phyloP scores from a whole-genome alignment of 2,329 filamentous ascomycete species.

The Phialophora verrucosa region DNA sequence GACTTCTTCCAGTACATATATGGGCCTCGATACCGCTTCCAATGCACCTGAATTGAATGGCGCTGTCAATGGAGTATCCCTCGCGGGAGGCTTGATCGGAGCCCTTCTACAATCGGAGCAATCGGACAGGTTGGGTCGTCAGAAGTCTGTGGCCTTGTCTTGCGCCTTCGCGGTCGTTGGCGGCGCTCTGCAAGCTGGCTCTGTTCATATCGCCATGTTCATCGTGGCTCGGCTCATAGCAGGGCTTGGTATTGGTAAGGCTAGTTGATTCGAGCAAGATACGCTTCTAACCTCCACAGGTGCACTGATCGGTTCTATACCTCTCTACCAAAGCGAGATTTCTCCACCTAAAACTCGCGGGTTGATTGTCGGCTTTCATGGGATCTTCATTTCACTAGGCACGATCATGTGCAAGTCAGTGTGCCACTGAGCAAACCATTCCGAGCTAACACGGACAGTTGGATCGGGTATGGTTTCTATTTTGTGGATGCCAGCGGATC shows the following conservation, averaged over 20 bases:
- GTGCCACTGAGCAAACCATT: neutral
- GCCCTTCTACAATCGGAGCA: constrained; percentile 8
- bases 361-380: constrained; percentile 40
- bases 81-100: constrained; percentile 23
- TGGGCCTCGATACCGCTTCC: constrained; percentile 17
- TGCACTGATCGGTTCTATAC: constrained; percentile 15
- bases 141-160: constrained; percentile 46
- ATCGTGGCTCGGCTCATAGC: constrained; percentile 49
- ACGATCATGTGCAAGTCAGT: constrained; percentile 20
- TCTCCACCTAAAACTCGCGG: constrained; percentile 41
- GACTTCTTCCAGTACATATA: constrained; percentile 14
- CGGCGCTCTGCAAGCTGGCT: constrained; percentile 46
- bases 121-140: constrained; percentile 43
- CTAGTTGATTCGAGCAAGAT: neutral
- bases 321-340: constrained; percentile 42
- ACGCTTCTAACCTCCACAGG: constrained; percentile 14
- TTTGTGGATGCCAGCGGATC: constrained; percentile 35
- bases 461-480: constrained; percentile 42
- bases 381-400: constrained; percentile 38
- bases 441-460: constrained; percentile 20
- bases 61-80: constrained; percentile 32
- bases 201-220: constrained; percentile 28
- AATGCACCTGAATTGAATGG: constrained; percentile 20
- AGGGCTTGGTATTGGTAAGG: constrained; percentile 45
- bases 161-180: constrained; percentile 45